Base-by-base conservation (phyloP, 805 yeast genomes). In the Suhomyces tanzawaensis region DNA sequence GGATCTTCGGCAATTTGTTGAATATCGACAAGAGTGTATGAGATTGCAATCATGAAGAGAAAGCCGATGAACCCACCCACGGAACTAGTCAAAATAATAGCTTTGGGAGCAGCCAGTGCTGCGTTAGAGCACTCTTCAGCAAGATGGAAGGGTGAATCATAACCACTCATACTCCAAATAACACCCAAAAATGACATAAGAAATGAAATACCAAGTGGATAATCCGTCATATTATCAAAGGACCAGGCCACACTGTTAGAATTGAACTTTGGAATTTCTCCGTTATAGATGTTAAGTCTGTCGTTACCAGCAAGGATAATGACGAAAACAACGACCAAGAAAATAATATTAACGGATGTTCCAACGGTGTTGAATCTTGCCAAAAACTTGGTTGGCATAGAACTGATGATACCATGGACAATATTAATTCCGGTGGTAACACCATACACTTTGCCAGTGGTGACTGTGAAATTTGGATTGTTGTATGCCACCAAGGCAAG, bases 71-170 rank as follows among this genome's bases (percentile, higher is more conserved):
- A 23, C 31, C 82, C 83, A 42, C 85, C 82, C 32, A 70, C 58
- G 9, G 69, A 51, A 7, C 81, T 68, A 13, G 84, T 79, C 57
- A 79, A 57, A 15, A 79, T 77, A 47, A 81, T 81, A 19, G 85
- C 85, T 42, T 71, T 69, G n/a, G 88, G 87, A 7, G 82, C 79
- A 4, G 84, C 85, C 11, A 66, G 59, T 24, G 75, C 63, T 5
- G 86, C 84, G 52, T 81, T 80, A 35, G 79, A 62, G 47, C 82
- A 76, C 51, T 82, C 89, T 60, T 82, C 90, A n/a, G 85, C 71
- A 43, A 82, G 64, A 51, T 83, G 88, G 65, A 81, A 82, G 0
- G 88, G 85, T 16, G 85, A 77, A 53, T 82, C 88, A 52, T 79
- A 83, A 17, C 87, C 88, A 31, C 82, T 73, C 86, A 82, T 81